A percentile compares a stretch with the other conserved stretches of the same genome.
phyloP scores from a whole-genome alignment of 345 rosid genomes.

The Citrus mangshanensis region DNA sequence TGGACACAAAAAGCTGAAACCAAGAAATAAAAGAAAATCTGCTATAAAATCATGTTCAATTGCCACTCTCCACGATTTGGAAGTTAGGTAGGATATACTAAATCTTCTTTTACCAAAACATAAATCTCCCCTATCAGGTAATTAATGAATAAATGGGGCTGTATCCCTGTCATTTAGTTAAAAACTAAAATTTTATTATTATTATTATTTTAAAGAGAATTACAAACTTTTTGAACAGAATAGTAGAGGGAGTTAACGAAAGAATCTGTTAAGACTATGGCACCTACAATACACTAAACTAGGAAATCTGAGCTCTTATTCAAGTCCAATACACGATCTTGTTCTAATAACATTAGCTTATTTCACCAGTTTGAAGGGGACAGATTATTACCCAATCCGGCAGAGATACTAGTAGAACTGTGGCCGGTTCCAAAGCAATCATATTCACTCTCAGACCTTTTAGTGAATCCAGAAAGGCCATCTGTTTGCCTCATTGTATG shows the following conservation, averaged over 20 bases:
- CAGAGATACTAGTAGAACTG: constrained; percentile 92
- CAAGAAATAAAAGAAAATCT: neutral
- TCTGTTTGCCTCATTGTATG: constrained; percentile 82
- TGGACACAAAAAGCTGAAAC: neutral
- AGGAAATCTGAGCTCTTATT: neutral
- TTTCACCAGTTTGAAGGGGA: neutral
- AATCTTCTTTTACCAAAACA: neutral
- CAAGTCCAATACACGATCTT: neutral
- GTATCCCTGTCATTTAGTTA: neutral
- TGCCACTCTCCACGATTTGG: neutral
- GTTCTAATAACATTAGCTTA: neutral
- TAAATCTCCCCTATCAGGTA: neutral
- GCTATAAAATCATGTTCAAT: neutral
- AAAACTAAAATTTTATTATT: no score
- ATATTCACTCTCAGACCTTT: constrained; percentile 84
- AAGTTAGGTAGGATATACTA: neutral
- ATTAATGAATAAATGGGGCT: neutral
- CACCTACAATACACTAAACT: neutral
- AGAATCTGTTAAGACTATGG: neutral
- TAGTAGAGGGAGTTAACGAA: neutral
- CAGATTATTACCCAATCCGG: constrained; percentile 68
- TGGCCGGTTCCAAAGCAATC: constrained; percentile 97
- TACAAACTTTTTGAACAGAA: constrained; percentile 2
- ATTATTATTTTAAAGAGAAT: neutral
- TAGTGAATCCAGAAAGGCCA: constrained; percentile 87